phyloP scores from a whole-genome alignment of 768 basidiomycete species.

The Lentinula guzmanii region DNA sequence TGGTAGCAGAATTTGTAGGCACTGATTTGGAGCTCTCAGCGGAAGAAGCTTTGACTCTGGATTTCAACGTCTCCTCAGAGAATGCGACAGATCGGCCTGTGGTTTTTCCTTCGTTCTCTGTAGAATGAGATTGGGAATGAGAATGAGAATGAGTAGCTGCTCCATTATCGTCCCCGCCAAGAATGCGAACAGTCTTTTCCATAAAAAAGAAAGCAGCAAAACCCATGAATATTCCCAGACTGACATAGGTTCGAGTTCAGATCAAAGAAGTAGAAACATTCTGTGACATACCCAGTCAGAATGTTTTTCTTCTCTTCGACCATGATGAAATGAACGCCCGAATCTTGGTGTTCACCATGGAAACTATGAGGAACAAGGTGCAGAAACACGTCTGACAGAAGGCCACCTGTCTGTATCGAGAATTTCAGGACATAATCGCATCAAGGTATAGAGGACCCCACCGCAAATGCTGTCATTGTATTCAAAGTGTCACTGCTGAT shows the following conservation, averaged over 20 bases:
- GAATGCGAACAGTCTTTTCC: slow-evolving; percentile 85
- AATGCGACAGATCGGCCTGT: slow-evolving; percentile 41
- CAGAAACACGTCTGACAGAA: slow-evolving; percentile 89
- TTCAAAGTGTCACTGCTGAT: slow-evolving; percentile 83
- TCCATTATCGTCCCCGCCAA: slow-evolving; percentile 57
- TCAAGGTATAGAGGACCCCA: slow-evolving; percentile 27
- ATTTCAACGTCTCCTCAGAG: slow-evolving; percentile 37
- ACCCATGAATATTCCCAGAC: slow-evolving; percentile 77
- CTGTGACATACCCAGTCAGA: slow-evolving; percentile 62
- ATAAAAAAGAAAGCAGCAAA: slow-evolving; percentile 91
- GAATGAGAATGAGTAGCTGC: slow-evolving; percentile 52
- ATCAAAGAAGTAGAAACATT: background rate
- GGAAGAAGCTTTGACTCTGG: slow-evolving; percentile 18
- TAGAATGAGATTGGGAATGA: slow-evolving; percentile 51
- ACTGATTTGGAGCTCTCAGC: slow-evolving; percentile 4
- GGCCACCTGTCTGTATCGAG: slow-evolving; percentile 66
- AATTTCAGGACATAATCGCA: slow-evolving; percentile 12
- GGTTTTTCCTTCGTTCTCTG: slow-evolving; percentile 28
- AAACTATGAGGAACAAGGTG: slow-evolving; percentile 91
- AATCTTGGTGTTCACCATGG: slow-evolving; percentile 78
- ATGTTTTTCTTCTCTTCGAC: slow-evolving; percentile 92
- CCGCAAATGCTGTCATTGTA: slow-evolving; percentile 92
- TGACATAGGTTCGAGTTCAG: slow-evolving; percentile 18
- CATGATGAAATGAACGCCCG: slow-evolving; percentile 70
- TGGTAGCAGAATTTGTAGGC: slow-evolving; percentile 20